These are phyloP conservation scores for Apiospora hydei DNA, from an alignment of 2,329 filamentous ascomycete genomes.

Conservation along the genomic window DNA sequence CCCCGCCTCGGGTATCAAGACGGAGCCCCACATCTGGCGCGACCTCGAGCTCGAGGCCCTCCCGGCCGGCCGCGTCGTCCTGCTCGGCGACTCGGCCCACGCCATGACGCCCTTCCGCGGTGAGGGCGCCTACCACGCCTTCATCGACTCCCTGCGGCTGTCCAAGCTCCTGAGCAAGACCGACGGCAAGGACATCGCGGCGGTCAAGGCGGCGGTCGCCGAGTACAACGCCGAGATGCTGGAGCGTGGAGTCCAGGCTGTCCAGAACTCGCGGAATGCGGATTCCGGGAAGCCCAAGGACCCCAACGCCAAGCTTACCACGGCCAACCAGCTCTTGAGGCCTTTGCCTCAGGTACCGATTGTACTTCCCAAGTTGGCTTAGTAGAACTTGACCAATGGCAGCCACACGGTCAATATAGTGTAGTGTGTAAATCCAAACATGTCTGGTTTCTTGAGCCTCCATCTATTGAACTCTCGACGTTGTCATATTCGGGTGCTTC, in stretches of 20 bases:
- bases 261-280: slow-evolving; percentile 31
- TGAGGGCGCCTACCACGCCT: slow-evolving; percentile 32
- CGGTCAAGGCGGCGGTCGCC: slow-evolving; percentile 32
- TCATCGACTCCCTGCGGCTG: slow-evolving; percentile 57
- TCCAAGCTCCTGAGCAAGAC: slow-evolving; percentile 35
- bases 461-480: too few relatives aligned
- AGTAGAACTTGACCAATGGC: too few relatives aligned
- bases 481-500: too few relatives aligned
- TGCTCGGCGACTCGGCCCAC: neutral
- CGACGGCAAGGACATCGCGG: slow-evolving; percentile 24
- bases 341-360: too few relatives aligned
- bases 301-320: too few relatives aligned
- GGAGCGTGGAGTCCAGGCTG: slow-evolving; percentile 35
- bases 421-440: too few relatives aligned
- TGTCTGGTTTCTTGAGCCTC: too few relatives aligned
- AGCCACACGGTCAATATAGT: too few relatives aligned
- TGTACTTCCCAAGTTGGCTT: too few relatives aligned
- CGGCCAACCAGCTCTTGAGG: too few relatives aligned
- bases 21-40: neutral
- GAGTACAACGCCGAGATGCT: slow-evolving; percentile 39
- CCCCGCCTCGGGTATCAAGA: slow-evolving; percentile 19
- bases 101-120: neutral
- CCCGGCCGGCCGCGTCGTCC: slow-evolving; percentile 28
- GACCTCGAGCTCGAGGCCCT: slow-evolving; percentile 29
- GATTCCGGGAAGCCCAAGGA: neutral